Evolutionary conservation across 2,329 filamentous ascomycete genomes (phyloP).

Genomic region (Penicillium capsulatum): DNA sequence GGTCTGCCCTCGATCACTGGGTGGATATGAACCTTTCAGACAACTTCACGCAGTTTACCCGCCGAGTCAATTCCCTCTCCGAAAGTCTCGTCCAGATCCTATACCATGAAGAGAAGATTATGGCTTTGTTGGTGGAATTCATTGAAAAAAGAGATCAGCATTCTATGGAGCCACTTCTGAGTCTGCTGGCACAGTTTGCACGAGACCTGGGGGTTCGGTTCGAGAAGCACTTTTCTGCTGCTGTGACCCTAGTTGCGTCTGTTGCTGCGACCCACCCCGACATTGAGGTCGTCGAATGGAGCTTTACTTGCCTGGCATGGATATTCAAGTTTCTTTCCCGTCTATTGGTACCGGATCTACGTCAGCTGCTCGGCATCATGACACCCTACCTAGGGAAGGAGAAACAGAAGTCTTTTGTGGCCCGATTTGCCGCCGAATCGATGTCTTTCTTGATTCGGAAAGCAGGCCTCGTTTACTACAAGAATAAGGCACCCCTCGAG

Average conservation of each 20-base stretch:
- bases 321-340: slow-evolving; percentile 95
- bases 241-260: slow-evolving; percentile 69
- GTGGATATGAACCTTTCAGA: slow-evolving; percentile 83
- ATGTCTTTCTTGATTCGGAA: slow-evolving; percentile 92
- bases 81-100: slow-evolving; percentile 90
- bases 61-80: slow-evolving; percentile 69
- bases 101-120: slow-evolving; percentile 82
- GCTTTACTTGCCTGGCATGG: slow-evolving; percentile 88
- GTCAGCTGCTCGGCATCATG: slow-evolving; percentile 79
- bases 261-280: slow-evolving; percentile 74
- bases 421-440: slow-evolving; percentile 88
- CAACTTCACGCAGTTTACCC: slow-evolving; percentile 71
- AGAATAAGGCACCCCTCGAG: slow-evolving; percentile 64
- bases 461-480: slow-evolving; percentile 70
- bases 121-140: slow-evolving; percentile 69
- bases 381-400: slow-evolving; percentile 77
- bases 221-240: slow-evolving; percentile 77
- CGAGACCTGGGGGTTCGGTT: slow-evolving; percentile 85
- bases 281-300: slow-evolving; percentile 94
- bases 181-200: slow-evolving; percentile 88
- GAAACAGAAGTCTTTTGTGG: slow-evolving; percentile 78
- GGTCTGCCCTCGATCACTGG: slow-evolving; percentile 80
- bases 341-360: slow-evolving; percentile 76
- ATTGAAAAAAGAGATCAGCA: slow-evolving; percentile 74
- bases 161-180: slow-evolving; percentile 78